Evolutionary conservation across 73 alveolate genomes (phyloP).

Genomic region (Paramecium sexaurelia): DNA sequence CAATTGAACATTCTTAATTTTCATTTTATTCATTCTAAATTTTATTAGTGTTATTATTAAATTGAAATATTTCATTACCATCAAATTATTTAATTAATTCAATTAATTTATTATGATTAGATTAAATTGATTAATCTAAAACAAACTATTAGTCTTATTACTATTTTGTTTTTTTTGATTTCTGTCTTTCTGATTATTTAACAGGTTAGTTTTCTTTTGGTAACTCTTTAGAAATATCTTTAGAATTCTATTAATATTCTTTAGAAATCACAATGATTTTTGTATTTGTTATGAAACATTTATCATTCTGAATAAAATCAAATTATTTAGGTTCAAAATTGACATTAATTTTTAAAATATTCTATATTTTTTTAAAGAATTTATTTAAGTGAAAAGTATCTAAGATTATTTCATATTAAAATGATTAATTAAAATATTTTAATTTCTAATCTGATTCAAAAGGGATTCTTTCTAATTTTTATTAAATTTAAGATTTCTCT

Average conservation of each 20-base stretch:
- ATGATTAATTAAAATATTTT: not conserved
- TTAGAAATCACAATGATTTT: not conserved
- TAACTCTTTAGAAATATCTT: not conserved
- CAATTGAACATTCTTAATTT: not conserved
- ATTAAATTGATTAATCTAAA: not conserved
- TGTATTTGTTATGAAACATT: not conserved
- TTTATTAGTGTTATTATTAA: not conserved
- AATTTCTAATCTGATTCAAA: not conserved
- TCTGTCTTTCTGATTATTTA: not conserved
- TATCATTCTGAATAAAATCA: not conserved
- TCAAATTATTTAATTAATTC: not conserved
- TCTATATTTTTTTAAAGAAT: not conserved
- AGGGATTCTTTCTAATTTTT: not conserved
- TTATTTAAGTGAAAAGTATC: not conserved
- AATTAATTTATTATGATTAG: not conserved
- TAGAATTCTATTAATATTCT: not conserved
- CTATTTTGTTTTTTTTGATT: not conserved
- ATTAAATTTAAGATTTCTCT: not conserved
- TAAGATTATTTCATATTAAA: not conserved
- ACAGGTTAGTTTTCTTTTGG: not conserved
- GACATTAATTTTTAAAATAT: not conserved
- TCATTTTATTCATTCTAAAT: not conserved
- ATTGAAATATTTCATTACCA: not conserved
- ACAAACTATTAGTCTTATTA: not conserved
- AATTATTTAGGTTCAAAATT: not conserved